A percentile compares a stretch with the other conserved stretches of the same genome.
Evolutionary conservation across 164 flowering plant genomes (phyloP).

Genomic region (Sedum album): DNA sequence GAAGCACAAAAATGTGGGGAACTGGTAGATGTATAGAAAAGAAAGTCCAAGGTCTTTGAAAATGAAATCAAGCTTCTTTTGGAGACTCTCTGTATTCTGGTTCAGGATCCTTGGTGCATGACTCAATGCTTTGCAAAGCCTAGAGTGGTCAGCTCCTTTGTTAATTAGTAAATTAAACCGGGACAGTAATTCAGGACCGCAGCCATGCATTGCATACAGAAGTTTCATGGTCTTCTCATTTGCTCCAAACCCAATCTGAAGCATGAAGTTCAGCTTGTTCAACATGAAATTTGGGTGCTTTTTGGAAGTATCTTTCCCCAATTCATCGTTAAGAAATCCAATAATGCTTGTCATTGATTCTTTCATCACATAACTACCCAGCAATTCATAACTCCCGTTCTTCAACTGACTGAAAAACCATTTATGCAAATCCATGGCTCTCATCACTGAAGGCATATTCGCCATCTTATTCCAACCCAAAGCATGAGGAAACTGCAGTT

Average conservation of each 20-base stretch:
- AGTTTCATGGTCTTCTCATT: constrained; percentile 31
- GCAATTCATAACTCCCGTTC: constrained; percentile 33
- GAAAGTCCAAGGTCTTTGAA: constrained; percentile 34
- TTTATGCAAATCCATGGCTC: constrained; percentile 41
- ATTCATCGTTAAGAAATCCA: constrained; percentile 18
- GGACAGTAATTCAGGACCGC: constrained; percentile 29
- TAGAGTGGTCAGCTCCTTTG: constrained; percentile 38
- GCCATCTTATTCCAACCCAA: constrained; percentile 49
- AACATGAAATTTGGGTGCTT: constrained; percentile 20
- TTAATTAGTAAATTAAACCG: constrained; percentile 49
- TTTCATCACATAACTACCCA: constrained; percentile 23
- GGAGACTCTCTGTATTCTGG: constrained; percentile 30
- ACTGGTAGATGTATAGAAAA: constrained; percentile 33
- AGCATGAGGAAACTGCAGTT: constrained; percentile 32
- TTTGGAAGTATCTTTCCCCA: constrained; percentile 23
- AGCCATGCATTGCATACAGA: constrained; percentile 32
- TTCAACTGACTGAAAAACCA: constrained; percentile 46
- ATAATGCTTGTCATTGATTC: constrained; percentile 26
- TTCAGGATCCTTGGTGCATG: constrained; percentile 40
- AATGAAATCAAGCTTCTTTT: constrained; percentile 39
- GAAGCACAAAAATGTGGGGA: constrained; percentile 48
- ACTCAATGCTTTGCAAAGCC: constrained; percentile 38
- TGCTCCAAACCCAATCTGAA: constrained; percentile 56
- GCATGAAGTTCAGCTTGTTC: constrained; percentile 45
- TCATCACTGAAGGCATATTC: constrained; percentile 52